Base-by-base conservation (phyloP, 2,329 filamentous ascomycete species). In the Cladorrhinum sp. region DNA sequence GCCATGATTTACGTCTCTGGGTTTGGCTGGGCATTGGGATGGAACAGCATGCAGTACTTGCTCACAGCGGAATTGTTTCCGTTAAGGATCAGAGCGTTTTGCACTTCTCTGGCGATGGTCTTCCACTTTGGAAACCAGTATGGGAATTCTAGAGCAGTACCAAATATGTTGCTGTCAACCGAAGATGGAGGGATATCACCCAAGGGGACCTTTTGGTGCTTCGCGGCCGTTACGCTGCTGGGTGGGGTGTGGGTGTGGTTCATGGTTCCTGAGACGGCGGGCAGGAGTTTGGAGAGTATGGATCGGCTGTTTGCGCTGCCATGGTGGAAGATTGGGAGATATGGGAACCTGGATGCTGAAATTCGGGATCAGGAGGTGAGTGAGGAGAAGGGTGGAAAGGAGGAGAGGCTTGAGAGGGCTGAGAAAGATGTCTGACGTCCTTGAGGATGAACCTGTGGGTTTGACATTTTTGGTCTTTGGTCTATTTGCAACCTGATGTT, bases 71-170 rank as follows among this genome's bases (percentile, higher is more conserved):
- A 93, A 70, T 81, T 93, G 62, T 93, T 91, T 76, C 89, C 90
- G 0, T 80, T 92, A 9, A 83, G 89, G 2, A 85, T 93, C 54
- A 84, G 90, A 58, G 88, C 89, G 3, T 75, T 92, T 9, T 85
- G 86, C 20, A 89, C 87, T 0, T 89, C 85, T 0, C 80, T 89
- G 69, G 85, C 87, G 51, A 92, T 92, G 90, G 89, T 85, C 0
- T 81, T 92, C 61, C 89, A 93, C 73, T 92, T 92, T 70, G 86
- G 83, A 62, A 91, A 91, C 73, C 88, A 92, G 73, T 92, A 91
- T 70, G 90, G 89, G 24, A 92, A 90, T 76, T 82, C 85, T 1
- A 86, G 90, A 36, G 88, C 90, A 0, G 86, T 92, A 0, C 90
- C 89, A 1, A 84, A 85, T 65, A 91, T 92, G 88, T 82, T 93